A percentile compares a stretch with the other conserved stretches of the same genome.
These are phyloP conservation scores for Pseudocercospora eumusae DNA, from an alignment of 2,329 filamentous ascomycete species.

Conservation along the genomic window DNA sequence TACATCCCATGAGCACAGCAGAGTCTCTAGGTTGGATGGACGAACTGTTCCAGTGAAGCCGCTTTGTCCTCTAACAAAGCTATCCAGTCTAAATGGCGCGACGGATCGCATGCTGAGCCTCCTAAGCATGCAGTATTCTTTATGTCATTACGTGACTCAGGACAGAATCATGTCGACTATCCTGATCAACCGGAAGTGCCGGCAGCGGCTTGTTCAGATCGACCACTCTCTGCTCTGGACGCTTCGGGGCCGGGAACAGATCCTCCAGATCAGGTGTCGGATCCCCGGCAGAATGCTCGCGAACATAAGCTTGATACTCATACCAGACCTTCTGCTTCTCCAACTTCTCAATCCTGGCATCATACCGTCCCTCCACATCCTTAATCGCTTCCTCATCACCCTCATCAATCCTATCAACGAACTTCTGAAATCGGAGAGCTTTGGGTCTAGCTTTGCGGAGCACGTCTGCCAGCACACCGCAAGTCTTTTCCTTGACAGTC, in stretches of 20 bases:
- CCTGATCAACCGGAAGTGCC: neutral
- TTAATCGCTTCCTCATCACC: neutral
- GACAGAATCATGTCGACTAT: neutral
- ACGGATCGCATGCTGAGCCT: neutral
- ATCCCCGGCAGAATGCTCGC: neutral
- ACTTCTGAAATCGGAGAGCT: neutral
- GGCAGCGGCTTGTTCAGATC: neutral
- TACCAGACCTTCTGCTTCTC: neutral
- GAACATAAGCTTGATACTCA: neutral
- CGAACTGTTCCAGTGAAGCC: too few relatives aligned
- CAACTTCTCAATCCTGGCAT: neutral
- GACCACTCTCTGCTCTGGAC: neutral
- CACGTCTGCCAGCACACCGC: neutral
- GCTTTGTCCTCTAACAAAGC: too few relatives aligned
- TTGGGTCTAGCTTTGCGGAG: neutral
- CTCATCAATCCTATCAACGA: neutral
- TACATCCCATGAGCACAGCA: too few relatives aligned
- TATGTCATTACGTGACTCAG: neutral
- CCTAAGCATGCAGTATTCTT: neutral
- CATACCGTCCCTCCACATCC: neutral
- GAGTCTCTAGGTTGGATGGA: too few relatives aligned
- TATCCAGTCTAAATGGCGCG: too few relatives aligned
- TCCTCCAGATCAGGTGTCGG: neutral
- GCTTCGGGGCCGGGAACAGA: neutral
- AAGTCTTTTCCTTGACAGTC: neutral